Base-by-base conservation (phyloP, 768 basidiomycete species). In the Xerocomellus amylosporus region DNA sequence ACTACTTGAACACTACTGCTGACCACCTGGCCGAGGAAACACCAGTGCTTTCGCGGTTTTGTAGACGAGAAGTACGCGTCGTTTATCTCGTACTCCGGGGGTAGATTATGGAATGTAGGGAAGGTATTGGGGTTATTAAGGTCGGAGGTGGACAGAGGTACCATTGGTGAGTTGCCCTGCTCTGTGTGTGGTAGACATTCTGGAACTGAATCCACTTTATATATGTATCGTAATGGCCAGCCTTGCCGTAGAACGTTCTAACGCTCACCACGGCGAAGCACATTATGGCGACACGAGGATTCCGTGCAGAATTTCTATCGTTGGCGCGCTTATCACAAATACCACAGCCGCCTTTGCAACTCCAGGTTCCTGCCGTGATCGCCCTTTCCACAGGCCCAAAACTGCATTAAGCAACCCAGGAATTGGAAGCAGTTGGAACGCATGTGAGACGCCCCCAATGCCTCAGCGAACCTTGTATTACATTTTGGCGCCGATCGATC, bases 31-130 rank as follows among this genome's bases (percentile, higher is more conserved):
- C 68, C 68, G 5, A 69, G 59, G 41, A 70, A 69, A 39, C 69
- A 69, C 68, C 68, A 69, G 51, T 69, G 68, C 39, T 53, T 66
- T 24, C 57, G 62, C n/a, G 64, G 62, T 38, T 50, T 70, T n/a
- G 49, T 49, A 8, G 69, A 60, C 37, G 67, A 60, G 43, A 58
- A 60, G 54, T 60, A 56, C 13, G 58, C 20, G 14, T 60, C 58
- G 10, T 54, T 60, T 47, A 57, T 41, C 20, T 60, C 57, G 40
- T 56, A 50, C 49, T 70, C 69, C n/a, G 31, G 20, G n/a, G 68
- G 68, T 13, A 69, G 58, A 19, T 46, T 46, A 36, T 3, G 13
- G 43, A 70, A 69, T 1, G 62, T 17, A 26, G 69, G 68, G 33
- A 70, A 69, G 24, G 68, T 55, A 1, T 26, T 33, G 1, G 59